phyloP scores from a whole-genome alignment of 2,329 filamentous ascomycete genomes.

The Coniochaeta prunicola region DNA sequence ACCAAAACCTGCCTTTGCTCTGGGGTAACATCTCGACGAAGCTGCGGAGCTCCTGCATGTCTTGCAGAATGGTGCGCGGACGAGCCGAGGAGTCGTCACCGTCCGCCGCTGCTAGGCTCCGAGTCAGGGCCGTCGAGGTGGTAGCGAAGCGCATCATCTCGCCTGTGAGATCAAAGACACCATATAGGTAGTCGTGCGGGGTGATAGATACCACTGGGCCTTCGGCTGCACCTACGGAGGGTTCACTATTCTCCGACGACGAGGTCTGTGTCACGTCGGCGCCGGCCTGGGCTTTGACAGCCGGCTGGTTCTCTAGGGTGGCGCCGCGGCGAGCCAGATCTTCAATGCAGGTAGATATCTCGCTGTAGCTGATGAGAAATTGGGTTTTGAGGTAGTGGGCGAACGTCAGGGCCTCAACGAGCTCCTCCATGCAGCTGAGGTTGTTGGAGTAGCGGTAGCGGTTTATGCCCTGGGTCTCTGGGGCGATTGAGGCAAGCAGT shows the following conservation, averaged over 20 bases:
- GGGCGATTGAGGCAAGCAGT: slow-evolving; percentile 59
- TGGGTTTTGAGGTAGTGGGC: slow-evolving; percentile 79
- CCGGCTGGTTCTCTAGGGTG: slow-evolving; percentile 11
- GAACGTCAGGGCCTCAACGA: slow-evolving; percentile 86
- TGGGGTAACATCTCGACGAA: slow-evolving; percentile 68
- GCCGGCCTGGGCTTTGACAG: slow-evolving; percentile 11
- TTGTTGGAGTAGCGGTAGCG: slow-evolving; percentile 73
- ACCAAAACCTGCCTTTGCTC: slow-evolving; percentile 48
- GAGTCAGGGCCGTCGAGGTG: slow-evolving; percentile 72
- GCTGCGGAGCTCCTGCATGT: slow-evolving; percentile 72
- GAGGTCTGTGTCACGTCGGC: slow-evolving; percentile 21
- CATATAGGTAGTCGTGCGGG: slow-evolving; percentile 80
- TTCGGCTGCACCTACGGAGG: background rate
- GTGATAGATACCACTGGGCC: slow-evolving; percentile 51
- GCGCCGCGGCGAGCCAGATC: slow-evolving; percentile 22
- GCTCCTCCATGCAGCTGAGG: slow-evolving; percentile 86
- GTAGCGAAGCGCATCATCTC: slow-evolving; percentile 97
- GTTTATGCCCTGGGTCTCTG: slow-evolving; percentile 73
- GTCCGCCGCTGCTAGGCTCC: slow-evolving; percentile 34
- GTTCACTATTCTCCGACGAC: background rate
- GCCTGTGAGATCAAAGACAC: slow-evolving; percentile 87
- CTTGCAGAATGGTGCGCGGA: slow-evolving; percentile 61
- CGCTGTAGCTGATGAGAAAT: slow-evolving; percentile 60
- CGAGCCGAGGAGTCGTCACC: slow-evolving; percentile 15
- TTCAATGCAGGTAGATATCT: slow-evolving; percentile 44